A percentile compares a stretch with the other conserved stretches of the same genome.
Evolutionary conservation across 2,329 filamentous ascomycete genomes (phyloP).

Genomic region (Drechslerella coelobrocha): DNA sequence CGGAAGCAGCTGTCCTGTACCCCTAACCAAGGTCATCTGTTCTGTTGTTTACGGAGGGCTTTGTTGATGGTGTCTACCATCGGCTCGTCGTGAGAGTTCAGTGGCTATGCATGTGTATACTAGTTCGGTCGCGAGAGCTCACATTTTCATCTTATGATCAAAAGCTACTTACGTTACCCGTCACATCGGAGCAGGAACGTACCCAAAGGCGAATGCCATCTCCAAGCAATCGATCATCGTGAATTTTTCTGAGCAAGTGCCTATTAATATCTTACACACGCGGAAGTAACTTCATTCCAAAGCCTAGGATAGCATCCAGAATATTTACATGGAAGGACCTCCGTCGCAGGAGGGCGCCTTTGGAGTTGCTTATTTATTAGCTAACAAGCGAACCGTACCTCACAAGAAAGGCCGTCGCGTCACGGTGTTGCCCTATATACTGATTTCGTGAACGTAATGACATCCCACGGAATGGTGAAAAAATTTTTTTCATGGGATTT

Average conservation of each 20-base stretch:
- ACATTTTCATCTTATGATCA: constrained; percentile 9
- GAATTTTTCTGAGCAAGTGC: not conserved
- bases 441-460: constrained; percentile 50
- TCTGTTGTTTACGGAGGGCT: constrained; percentile 3
- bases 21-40: constrained; percentile 47
- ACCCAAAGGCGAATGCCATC: not conserved
- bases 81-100: constrained; percentile 10
- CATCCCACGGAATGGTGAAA: constrained; percentile 36
- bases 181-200: constrained; percentile 1
- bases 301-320: constrained; percentile 23
- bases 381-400: constrained; percentile 16
- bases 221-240: not conserved
- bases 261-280: constrained; percentile 18
- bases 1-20: constrained; percentile 20
- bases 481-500: constrained; percentile 30
- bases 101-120: constrained; percentile 23
- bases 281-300: constrained; percentile 34
- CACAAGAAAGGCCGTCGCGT: constrained; percentile 35
- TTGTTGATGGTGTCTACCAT: constrained; percentile 17
- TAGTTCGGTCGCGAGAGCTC: constrained; percentile 21
- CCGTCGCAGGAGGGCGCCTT: constrained; percentile 25
- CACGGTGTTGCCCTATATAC: constrained; percentile 30
- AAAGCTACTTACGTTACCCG: not conserved
- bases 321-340: constrained; percentile 39
- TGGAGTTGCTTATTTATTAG: constrained; percentile 31